Evolutionary conservation across 2,329 filamentous ascomycete species (phyloP).

Genomic region (Pezicula carpinea): DNA sequence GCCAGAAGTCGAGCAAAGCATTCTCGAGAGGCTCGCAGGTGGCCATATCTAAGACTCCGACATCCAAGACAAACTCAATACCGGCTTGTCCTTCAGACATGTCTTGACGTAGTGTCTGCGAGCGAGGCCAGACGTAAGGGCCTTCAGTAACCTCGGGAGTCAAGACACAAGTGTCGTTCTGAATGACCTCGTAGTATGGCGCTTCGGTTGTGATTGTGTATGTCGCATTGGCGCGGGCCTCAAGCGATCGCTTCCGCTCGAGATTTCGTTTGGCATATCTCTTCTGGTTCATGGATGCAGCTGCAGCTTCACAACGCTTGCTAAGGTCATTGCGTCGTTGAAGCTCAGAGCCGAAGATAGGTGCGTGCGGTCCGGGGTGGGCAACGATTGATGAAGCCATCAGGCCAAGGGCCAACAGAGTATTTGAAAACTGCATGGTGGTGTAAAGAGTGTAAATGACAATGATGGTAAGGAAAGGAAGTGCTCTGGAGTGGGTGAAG

Average conservation of each 20-base stretch:
- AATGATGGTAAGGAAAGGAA: no score
- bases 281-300: conserved; percentile 1
- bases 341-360: not conserved
- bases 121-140: conserved; percentile 34
- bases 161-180: conserved; percentile 40
- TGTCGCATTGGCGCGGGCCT: not conserved
- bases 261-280: conserved; percentile 1
- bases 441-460: not conserved
- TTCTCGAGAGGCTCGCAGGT: conserved; percentile 34
- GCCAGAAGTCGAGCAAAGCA: conserved; percentile 34
- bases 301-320: not conserved
- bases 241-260: not conserved
- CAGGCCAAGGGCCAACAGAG: not conserved
- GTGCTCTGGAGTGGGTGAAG: no score
- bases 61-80: conserved; percentile 18
- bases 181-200: conserved; percentile 3
- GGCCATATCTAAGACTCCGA: conserved; percentile 34
- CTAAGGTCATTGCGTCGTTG: not conserved
- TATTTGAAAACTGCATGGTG: not conserved
- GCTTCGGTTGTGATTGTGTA: conserved; percentile 1
- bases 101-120: not conserved
- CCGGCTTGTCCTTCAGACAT: not conserved
- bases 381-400: not conserved
- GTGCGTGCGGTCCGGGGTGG: not conserved
- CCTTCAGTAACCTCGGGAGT: conserved; percentile 47